A percentile compares a stretch with the other conserved stretches of the same genome.
Evolutionary conservation across 2,329 filamentous ascomycete genomes (phyloP).

Genomic region (Magnaporthiopsis incrustans): DNA sequence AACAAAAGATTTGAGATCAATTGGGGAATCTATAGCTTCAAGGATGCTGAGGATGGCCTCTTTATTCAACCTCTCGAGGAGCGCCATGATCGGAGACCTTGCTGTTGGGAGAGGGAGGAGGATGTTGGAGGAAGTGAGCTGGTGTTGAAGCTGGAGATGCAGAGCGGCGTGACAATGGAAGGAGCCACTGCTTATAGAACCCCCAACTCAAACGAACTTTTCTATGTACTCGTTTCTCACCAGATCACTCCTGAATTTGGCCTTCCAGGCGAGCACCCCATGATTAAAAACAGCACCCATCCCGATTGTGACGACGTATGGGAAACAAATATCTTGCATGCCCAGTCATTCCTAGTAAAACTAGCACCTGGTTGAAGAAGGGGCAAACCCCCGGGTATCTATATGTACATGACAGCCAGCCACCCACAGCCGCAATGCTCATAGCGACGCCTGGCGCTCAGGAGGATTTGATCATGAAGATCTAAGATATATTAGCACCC

Average conservation of each 20-base stretch:
- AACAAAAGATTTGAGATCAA: background rate
- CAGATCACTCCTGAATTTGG: background rate
- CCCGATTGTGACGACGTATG: background rate
- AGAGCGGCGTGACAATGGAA: background rate
- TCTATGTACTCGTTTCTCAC: too few species aligned
- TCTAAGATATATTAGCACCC: conserved; percentile 32
- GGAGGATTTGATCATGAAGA: conserved; percentile 58
- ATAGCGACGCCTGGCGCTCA: background rate
- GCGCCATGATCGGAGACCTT: background rate
- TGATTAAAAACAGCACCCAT: background rate
- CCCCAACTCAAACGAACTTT: too few species aligned
- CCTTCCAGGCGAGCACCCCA: too few species aligned
- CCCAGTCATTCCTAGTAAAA: background rate
- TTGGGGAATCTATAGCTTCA: background rate
- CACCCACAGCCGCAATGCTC: background rate
- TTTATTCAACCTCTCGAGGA: background rate
- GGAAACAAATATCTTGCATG: background rate
- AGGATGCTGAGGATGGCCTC: background rate
- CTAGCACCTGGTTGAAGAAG: background rate
- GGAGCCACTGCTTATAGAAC: too few species aligned
- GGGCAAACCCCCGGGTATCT: background rate
- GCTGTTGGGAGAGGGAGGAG: too few species aligned
- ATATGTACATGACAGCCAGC: background rate
- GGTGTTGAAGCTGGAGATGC: background rate
- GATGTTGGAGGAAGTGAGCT: background rate